Evolutionary conservation across 371 early-diverging fungal species (phyloP), one percentile per base, ranked within the genome.

Genomic region (Mortierella sp.): DNA sequence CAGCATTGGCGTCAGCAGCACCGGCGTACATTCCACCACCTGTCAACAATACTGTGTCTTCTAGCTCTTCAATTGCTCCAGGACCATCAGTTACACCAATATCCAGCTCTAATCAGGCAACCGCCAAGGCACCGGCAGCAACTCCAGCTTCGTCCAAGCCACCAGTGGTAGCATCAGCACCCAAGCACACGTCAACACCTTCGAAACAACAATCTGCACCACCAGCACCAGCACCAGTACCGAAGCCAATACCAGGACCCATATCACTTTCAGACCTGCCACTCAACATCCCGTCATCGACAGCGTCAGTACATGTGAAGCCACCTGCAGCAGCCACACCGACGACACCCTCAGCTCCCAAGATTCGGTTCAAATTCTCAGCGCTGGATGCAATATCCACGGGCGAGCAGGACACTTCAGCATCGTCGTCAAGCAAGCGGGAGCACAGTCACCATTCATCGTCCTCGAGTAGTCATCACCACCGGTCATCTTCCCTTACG

Each of bases 321-420:
- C 72, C 86, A 11, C 77, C 79, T 4, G 45, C 74, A 5, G 26
- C 72, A 31, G 58, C 79, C 7, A 45, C 76, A 8, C 55, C 74
- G n/a, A 31, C 72, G 26, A 58, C 72, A n/a, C 73, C 86, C 3
- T 65, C 76, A 19, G 80, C 87, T 16, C 87, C 87, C 52, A 86
- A 86, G 74, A 86, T 86, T 71, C 73, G 87, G 21, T 82, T 86
- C 78, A 86, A 86, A 34, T 86, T 86, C 48, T 86, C 87, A 4
- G 80, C 85, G 4, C 48, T 85, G 48, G 84, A 83, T 13, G 77
- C 84, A 6, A 76, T 80, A 16, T 76, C 81, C 5, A 75, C 76
- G 9, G 73, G 65, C 26, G 81, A 73, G 0, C 76, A 80, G 70
- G 78, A 77, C 31, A 9, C 77, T 16, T 21, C 76, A 28, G 74